Evolutionary conservation across 306 rosid species (phyloP).

Genomic region (Boehmeria nivea): DNA sequence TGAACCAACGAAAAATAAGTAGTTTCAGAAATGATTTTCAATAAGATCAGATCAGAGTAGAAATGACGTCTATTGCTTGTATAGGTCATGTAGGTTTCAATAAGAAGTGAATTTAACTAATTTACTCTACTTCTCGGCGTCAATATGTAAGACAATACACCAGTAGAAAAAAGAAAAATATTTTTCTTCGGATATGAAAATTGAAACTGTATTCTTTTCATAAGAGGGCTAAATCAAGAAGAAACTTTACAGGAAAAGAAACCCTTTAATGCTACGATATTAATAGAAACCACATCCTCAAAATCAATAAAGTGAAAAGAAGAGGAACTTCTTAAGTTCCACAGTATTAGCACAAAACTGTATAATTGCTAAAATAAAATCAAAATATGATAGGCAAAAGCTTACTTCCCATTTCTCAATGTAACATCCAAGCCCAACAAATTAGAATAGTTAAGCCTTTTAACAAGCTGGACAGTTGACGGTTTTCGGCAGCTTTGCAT

Average conservation of each 20-base stretch:
- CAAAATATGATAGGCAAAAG: not conserved
- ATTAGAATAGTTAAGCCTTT: slow-evolving; percentile 77
- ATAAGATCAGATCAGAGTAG: no score
- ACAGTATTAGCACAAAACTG: not conserved
- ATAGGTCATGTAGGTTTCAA: no score
- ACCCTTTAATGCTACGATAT: not conserved
- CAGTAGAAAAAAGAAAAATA: no score
- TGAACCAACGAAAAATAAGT: no score
- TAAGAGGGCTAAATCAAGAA: not conserved
- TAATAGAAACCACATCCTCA: not conserved
- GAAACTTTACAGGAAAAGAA: not conserved
- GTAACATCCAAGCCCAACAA: slow-evolving; percentile 72
- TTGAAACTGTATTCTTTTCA: not conserved
- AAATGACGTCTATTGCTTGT: no score
- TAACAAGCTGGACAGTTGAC: slow-evolving; percentile 59
- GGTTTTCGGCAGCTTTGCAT: slow-evolving; percentile 65
- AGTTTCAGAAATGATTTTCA: no score
- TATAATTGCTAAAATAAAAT: not conserved
- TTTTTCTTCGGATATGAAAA: not conserved
- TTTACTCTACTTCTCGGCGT: no score
- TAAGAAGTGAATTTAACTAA: no score
- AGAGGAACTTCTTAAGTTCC: not conserved
- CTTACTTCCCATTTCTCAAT: slow-evolving; percentile 80
- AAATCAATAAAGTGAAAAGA: not conserved
- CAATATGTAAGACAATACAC: no score